A percentile compares a stretch with the other conserved stretches of the same genome.
These are phyloP conservation scores for Acmispon strigosus DNA, from an alignment of 306 rosid genomes.

Conservation along the genomic window DNA sequence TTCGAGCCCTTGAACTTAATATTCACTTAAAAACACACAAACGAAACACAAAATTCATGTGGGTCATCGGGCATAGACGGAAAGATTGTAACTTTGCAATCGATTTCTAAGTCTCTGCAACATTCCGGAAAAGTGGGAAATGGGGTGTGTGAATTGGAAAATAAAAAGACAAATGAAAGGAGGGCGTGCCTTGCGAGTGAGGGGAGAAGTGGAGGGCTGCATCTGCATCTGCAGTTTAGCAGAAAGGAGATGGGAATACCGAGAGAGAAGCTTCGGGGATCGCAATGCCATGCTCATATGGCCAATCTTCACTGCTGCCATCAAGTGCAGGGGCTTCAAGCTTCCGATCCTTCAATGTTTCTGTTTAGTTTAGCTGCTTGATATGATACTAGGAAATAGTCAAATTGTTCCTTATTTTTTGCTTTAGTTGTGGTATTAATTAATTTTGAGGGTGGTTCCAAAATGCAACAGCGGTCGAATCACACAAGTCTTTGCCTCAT, in stretches of 20 bases:
- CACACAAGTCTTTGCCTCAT: too few relatives aligned
- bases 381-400: not conserved
- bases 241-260: constrained; percentile 22
- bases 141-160: not conserved
- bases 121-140: not conserved
- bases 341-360: too few relatives aligned
- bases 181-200: constrained; percentile 44
- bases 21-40: not conserved
- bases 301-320: constrained; percentile 5
- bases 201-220: not conserved
- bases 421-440: too few relatives aligned
- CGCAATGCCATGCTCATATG: constrained; percentile 18
- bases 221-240: not conserved
- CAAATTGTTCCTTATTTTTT: too few relatives aligned
- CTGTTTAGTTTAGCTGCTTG: too few relatives aligned
- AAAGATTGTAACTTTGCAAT: not conserved
- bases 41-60: not conserved
- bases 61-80: not conserved
- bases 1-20: not conserved
- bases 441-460: too few relatives aligned
- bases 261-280: constrained; percentile 21
- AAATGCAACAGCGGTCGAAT: too few relatives aligned
- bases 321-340: not conserved
- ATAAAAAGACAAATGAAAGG: not conserved
- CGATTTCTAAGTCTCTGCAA: not conserved